Evolutionary conservation across 257 asterid genomes (phyloP).

Genomic region (Solanum sitiens): DNA sequence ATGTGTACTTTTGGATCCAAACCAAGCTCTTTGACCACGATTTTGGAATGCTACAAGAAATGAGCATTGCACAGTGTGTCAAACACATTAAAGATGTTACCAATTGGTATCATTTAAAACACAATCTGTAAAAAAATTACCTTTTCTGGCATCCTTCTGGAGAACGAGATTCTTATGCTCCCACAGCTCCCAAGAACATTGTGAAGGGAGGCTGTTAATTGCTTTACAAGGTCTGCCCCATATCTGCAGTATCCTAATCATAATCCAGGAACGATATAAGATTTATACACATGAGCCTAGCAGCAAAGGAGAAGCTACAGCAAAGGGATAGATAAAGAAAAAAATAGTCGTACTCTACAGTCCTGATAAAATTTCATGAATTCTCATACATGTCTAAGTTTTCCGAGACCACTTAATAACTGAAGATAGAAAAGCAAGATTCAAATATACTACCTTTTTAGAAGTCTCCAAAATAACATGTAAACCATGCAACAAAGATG

Average conservation of each 20-base stretch:
- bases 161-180: constrained; percentile 82
- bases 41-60: constrained; percentile 38
- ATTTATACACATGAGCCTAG: neutral
- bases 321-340: neutral
- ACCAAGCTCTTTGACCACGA: constrained; percentile 68
- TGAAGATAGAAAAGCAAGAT: neutral
- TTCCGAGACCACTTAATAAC: neutral
- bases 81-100: neutral
- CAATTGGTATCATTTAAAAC: neutral
- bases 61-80: neutral
- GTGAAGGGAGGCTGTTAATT: constrained; percentile 57
- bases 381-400: neutral
- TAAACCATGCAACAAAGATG: neutral
- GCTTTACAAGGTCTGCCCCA: constrained; percentile 82
- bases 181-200: constrained; percentile 83
- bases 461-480: neutral
- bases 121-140: constrained; percentile 15
- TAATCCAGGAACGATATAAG: constrained; percentile 4
- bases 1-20: constrained; percentile 63
- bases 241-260: constrained; percentile 75
- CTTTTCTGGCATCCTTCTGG: constrained; percentile 91
- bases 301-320: neutral
- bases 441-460: neutral
- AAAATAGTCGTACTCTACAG: neutral
- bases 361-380: neutral